Percentiles rank a stretch among this genome's conserved stretches.
Conservation (phyloP, 2,329 filamentous ascomycete genomes). For the Verruconis gallopava region DNA sequence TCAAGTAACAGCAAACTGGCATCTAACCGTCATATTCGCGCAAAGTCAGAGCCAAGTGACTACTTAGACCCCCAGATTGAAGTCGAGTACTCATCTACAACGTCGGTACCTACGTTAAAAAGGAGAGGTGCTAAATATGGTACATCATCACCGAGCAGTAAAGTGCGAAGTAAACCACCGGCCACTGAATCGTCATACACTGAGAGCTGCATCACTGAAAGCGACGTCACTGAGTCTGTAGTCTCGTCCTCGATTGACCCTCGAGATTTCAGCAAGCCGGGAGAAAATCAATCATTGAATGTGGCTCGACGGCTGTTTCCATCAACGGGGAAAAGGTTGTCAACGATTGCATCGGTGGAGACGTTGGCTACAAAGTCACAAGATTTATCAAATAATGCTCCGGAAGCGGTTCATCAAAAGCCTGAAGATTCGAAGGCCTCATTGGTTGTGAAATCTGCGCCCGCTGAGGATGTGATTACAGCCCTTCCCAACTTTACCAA, state of each 20-base stretch:
- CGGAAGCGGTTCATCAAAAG: no score
- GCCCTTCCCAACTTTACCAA: conserved; percentile 8
- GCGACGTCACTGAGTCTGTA: conserved; percentile 18
- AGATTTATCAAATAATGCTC: no score
- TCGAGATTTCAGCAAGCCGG: conserved; percentile 18
- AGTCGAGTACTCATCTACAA: conserved; percentile 8
- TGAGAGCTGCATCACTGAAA: conserved; percentile 1
- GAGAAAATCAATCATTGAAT: conserved; percentile 13
- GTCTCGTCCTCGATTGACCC: conserved; percentile 25
- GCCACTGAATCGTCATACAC: not conserved
- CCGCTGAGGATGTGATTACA: conserved; percentile 15
- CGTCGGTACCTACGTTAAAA: conserved; percentile 8
- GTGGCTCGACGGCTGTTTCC: conserved; percentile 30
- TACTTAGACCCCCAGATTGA: conserved; percentile 5
- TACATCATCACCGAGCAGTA: not conserved
- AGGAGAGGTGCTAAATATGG: conserved; percentile 3
- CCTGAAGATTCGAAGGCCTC: conserved; percentile 13
- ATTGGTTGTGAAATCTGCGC: conserved; percentile 17
- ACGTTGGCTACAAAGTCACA: conserved; percentile 30
- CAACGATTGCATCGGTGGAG: conserved; percentile 46
- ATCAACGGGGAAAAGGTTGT: conserved; percentile 41
- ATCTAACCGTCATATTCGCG: not conserved
- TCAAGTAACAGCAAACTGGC: not conserved
- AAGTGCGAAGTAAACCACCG: not conserved
- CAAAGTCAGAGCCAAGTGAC: conserved; percentile 4